Conservation (phyloP, 2,329 filamentous ascomycete species). For the Botrytis fabae region DNA sequence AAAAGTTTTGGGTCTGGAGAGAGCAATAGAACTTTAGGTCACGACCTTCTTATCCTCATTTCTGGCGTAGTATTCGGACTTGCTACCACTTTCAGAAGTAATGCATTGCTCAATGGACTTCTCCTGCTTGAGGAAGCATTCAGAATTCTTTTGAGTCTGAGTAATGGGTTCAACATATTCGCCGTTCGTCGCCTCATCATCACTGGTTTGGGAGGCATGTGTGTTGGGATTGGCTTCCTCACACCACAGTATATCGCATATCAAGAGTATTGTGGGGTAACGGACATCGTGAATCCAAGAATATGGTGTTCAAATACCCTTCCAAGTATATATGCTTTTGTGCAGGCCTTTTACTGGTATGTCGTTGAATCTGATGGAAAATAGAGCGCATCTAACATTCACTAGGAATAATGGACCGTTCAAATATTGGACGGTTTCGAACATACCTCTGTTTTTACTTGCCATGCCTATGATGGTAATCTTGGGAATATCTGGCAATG, state of each 20-base stretch:
- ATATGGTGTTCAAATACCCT: slow-evolving; percentile 74
- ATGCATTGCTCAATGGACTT: slow-evolving; percentile 80
- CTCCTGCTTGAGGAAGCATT: slow-evolving; percentile 61
- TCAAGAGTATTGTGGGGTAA: slow-evolving; percentile 61
- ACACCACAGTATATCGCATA: slow-evolving; percentile 78
- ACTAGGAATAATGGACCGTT: slow-evolving; percentile 83
- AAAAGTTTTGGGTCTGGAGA: slow-evolving; percentile 44
- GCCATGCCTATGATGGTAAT: slow-evolving; percentile 75
- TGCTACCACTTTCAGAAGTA: slow-evolving; percentile 75
- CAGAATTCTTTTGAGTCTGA: slow-evolving; percentile 51
- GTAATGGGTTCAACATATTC: slow-evolving; percentile 45
- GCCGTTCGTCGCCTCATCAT: slow-evolving; percentile 55
- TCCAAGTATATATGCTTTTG: slow-evolving; percentile 89
- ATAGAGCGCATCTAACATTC: slow-evolving; percentile 10
- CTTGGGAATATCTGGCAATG: slow-evolving; percentile 60
- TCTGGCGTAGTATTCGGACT: slow-evolving; percentile 71
- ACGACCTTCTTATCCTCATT: slow-evolving; percentile 54
- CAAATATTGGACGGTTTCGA: slow-evolving; percentile 84
- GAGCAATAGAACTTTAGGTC: slow-evolving; percentile 38
- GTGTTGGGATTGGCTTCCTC: slow-evolving; percentile 66
- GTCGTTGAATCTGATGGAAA: slow-evolving; percentile 36
- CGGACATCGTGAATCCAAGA: slow-evolving; percentile 43
- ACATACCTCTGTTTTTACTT: slow-evolving; percentile 83
- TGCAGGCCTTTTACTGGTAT: slow-evolving; percentile 89
- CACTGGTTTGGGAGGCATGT: slow-evolving; percentile 64